phyloP scores from a whole-genome alignment of 1,139 yeast genomes.

The Yamadazyma trypodendri region DNA sequence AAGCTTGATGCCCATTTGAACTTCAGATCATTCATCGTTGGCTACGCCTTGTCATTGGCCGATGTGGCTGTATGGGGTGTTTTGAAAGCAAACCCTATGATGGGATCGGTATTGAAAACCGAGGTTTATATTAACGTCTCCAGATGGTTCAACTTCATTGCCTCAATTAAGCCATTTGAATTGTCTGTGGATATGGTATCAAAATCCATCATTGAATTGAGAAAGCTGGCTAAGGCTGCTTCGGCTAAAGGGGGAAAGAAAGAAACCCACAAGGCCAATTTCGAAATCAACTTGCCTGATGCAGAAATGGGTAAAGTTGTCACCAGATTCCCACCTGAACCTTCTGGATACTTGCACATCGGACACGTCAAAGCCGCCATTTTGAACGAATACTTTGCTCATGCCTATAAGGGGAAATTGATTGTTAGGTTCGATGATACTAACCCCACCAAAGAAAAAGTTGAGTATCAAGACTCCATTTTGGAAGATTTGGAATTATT shows the following conservation, averaged over 20 bases:
- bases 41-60: slow-evolving; percentile 65
- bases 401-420: slow-evolving; percentile 88
- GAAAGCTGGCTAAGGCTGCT: slow-evolving; percentile 61
- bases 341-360: slow-evolving; percentile 87
- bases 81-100: slow-evolving; percentile 86
- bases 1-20: slow-evolving; percentile 75
- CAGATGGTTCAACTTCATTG: slow-evolving; percentile 89
- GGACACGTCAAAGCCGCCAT: slow-evolving; percentile 98
- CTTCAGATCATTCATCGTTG: slow-evolving; percentile 77
- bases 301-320: slow-evolving; percentile 93
- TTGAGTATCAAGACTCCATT: slow-evolving; percentile 88
- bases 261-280: slow-evolving; percentile 84
- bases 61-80: slow-evolving; percentile 95
- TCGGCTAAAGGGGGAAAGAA: slow-evolving; percentile 56
- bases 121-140: slow-evolving; percentile 81
- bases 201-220: slow-evolving; percentile 68
- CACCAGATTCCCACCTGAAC: slow-evolving; percentile 93
- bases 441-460: slow-evolving; percentile 92
- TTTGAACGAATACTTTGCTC: slow-evolving; percentile 92
- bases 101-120: slow-evolving; percentile 85
- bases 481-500: slow-evolving; percentile 83
- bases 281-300: slow-evolving; percentile 86
- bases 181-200: slow-evolving; percentile 65
- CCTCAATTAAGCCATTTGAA: slow-evolving; percentile 61
- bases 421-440: slow-evolving; percentile 96